Conservation (phyloP, 495 filamentous ascomycete genomes). For the Peziza echinospora region DNA sequence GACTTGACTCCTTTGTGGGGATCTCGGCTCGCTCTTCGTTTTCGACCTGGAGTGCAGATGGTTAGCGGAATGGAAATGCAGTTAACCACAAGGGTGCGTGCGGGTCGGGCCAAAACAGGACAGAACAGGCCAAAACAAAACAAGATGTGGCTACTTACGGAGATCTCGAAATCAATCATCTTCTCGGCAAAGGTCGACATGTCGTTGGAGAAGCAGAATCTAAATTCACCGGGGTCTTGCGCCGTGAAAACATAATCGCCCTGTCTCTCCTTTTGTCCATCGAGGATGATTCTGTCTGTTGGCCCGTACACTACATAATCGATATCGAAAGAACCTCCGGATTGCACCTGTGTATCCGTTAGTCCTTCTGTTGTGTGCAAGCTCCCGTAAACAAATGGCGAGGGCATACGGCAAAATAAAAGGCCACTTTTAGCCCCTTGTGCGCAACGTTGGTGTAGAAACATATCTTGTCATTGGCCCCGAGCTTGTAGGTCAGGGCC, state of each 20-base stretch:
- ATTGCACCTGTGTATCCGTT: constrained; percentile 50
- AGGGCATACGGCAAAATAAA: constrained; percentile 97
- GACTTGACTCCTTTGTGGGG: constrained; percentile 74
- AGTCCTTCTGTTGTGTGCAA: neutral
- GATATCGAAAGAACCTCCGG: constrained; percentile 85
- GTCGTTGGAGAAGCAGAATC: constrained; percentile 95
- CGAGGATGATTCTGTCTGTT: constrained; percentile 57
- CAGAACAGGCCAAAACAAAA: neutral
- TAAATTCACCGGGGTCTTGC: constrained; percentile 77
- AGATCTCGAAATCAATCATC: constrained; percentile 95
- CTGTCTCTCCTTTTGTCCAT: constrained; percentile 80
- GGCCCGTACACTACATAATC: constrained; percentile 79
- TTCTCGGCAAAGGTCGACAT: constrained; percentile 98
- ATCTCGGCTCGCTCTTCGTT: constrained; percentile 62
- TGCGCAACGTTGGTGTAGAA: constrained; percentile 67
- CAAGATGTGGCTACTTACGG: constrained; percentile 34
- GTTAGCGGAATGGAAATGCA: neutral
- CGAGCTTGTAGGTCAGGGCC: constrained; percentile 82
- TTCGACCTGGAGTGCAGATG: constrained; percentile 44
- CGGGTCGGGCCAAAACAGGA: no score
- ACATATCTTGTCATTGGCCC: constrained; percentile 80
- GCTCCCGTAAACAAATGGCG: constrained; percentile 5
- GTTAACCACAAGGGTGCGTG: no score
- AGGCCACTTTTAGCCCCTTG: constrained; percentile 70
- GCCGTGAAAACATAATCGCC: constrained; percentile 98